These are phyloP conservation scores for Wallacemonas sp. DNA, from an alignment of 208 protist genomes.

Conservation along the genomic window DNA sequence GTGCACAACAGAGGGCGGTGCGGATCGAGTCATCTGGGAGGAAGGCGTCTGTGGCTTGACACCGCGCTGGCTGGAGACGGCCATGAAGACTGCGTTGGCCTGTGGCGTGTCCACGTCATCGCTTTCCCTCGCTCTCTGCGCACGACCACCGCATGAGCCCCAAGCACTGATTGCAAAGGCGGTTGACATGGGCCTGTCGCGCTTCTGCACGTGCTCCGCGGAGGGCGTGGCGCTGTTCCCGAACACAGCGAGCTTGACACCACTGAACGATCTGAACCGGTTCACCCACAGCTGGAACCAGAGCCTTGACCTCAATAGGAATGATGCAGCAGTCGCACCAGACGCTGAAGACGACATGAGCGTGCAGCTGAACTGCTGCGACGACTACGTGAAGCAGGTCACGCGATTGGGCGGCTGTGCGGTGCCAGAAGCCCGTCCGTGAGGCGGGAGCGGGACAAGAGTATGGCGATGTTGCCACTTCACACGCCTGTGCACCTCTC, in stretches of 20 bases:
- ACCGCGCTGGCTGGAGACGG: constrained; percentile 81
- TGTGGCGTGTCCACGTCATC: constrained; percentile 47
- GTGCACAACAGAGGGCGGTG: constrained; percentile 16
- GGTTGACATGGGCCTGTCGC: constrained; percentile 42
- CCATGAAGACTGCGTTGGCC: constrained; percentile 62
- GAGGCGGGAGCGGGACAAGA: no score
- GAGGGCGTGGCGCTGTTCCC: constrained; percentile 28
- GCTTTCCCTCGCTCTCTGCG: constrained; percentile 52
- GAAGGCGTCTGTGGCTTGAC: constrained; percentile 52
- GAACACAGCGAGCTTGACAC: constrained; percentile 21
- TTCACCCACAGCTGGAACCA: constrained; percentile 51
- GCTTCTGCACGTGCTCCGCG: constrained; percentile 38
- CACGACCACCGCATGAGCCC: not conserved
- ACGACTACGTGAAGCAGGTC: constrained; percentile 22
- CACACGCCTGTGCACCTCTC: no score
- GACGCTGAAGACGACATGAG: constrained; percentile 19
- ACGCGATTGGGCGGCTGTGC: no score
- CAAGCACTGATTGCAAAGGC: constrained; percentile 39
- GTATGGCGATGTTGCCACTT: no score
- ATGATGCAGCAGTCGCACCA: not conserved
- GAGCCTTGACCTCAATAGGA: not conserved
- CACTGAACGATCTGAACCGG: constrained; percentile 29
- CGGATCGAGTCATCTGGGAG: constrained; percentile 57
- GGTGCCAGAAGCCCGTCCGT: no score
- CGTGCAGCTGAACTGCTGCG: constrained; percentile 23